Conservation (phyloP, 2,329 filamentous ascomycete species). For the Monilinia fructigena region DNA sequence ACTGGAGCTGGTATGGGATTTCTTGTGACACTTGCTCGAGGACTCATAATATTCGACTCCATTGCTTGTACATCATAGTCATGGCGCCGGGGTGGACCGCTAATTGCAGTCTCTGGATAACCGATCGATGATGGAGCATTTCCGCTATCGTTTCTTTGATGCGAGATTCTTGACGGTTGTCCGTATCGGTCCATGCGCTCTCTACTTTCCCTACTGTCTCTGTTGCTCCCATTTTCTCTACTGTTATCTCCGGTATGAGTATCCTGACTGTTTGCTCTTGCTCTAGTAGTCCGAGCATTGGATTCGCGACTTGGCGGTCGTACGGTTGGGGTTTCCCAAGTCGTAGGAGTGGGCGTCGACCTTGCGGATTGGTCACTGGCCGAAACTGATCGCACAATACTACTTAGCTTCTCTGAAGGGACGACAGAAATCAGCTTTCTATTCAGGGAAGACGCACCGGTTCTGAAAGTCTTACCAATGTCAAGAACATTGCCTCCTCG, state of each 20-base stretch:
- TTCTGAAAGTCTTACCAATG: constrained; percentile 61
- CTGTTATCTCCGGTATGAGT: constrained; percentile 42
- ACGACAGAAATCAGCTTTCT: constrained; percentile 30
- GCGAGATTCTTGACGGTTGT: constrained; percentile 41
- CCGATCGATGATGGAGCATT: constrained; percentile 73
- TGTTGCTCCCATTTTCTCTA: constrained; percentile 36
- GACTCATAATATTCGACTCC: constrained; percentile 79
- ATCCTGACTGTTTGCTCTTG: constrained; percentile 36
- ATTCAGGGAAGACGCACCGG: constrained; percentile 38
- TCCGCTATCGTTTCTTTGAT: constrained; percentile 77
- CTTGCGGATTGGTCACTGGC: constrained; percentile 52
- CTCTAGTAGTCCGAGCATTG: constrained; percentile 26
- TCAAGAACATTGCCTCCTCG: constrained; percentile 90
- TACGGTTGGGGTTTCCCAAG: constrained; percentile 65
- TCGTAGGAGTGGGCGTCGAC: constrained; percentile 53
- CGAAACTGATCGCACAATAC: constrained; percentile 81
- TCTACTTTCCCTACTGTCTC: constrained; percentile 46
- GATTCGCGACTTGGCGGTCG: constrained; percentile 53
- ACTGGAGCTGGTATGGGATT: constrained; percentile 88
- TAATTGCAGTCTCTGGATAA: constrained; percentile 74
- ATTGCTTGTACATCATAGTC: constrained; percentile 97
- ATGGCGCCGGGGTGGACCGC: constrained; percentile 68
- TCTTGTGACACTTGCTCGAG: constrained; percentile 63
- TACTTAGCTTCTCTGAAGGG: constrained; percentile 83
- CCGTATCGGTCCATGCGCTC: constrained; percentile 49